A percentile compares a stretch with the other conserved stretches of the same genome.
These are phyloP conservation scores for Nitzschia putrida DNA, from an alignment of 108 stramenopile species.

Conservation along the genomic window DNA sequence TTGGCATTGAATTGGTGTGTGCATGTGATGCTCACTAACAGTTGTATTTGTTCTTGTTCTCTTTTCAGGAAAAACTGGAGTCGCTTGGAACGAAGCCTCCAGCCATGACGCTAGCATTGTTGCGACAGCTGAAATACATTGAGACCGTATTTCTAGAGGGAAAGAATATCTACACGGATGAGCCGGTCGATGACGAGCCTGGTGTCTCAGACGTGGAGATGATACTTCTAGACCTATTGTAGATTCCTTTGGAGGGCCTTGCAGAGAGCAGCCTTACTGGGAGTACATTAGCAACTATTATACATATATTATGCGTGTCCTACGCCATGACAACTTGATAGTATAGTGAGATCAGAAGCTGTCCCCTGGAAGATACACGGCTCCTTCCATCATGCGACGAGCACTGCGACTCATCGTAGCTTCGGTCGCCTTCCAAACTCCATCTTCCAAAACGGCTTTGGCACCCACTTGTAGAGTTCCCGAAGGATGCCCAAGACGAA, in stretches of 20 bases:
- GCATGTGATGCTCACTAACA: neutral
- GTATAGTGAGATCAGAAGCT: too few relatives aligned
- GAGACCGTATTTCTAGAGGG: conserved; percentile 69
- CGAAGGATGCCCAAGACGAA: too few relatives aligned
- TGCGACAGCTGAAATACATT: conserved; percentile 75
- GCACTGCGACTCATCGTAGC: too few relatives aligned
- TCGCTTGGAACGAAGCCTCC: conserved; percentile 54
- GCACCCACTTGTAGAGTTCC: too few relatives aligned
- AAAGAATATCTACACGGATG: conserved; percentile 52
- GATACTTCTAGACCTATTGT: conserved; percentile 79
- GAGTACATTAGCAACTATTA: too few relatives aligned
- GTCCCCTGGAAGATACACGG: too few relatives aligned
- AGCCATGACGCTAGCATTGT: conserved; percentile 58
- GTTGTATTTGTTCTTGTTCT: neutral
- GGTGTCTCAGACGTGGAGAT: conserved; percentile 73
- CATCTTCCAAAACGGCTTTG: too few relatives aligned
- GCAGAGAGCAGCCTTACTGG: too few relatives aligned
- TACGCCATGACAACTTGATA: too few relatives aligned
- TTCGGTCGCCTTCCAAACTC: too few relatives aligned
- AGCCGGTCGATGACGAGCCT: conserved; percentile 34
- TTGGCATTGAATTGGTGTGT: neutral
- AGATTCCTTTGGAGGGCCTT: neutral
- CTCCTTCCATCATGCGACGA: too few relatives aligned
- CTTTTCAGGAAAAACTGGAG: conserved; percentile 62
- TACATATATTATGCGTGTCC: too few relatives aligned